Evolutionary conservation across 768 basidiomycete genomes (phyloP), one percentile per base, ranked within the genome.

Genomic region (Serendipita vermifera): DNA sequence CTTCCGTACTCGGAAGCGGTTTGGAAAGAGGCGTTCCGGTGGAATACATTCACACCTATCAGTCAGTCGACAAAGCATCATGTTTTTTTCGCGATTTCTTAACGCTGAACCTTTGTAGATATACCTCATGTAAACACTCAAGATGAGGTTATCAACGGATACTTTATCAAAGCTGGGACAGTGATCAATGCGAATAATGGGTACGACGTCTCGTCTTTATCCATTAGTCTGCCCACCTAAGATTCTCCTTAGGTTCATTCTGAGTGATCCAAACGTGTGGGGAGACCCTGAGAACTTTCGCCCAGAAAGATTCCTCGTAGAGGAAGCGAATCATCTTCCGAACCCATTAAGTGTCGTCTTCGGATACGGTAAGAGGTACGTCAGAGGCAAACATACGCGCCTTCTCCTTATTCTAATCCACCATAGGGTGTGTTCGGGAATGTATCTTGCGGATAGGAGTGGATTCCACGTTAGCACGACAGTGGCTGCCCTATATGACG

Each of bases 1-100:
- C 59, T 63, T 9, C 62, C 62, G 3, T 61, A 63, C 33, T 38
- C 61, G 14, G 27, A 31, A 11, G 62, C 62, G 5, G 22, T 63
- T 13, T 31, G 55, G 5, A 56, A 61, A 27, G 62, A 63, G 38
- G 58, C 57, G 6, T 36, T 63, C 13, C 58, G 62, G 13, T 61
- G 61, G 46, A 33, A 20, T 17, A 60, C 62, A 13, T 39, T 58
- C 31, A 57, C 54, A 7, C 62, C 62, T 4, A 20, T 58, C 20
- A 54, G 60, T 59, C 38, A 4, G 57, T 9, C 1, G 15, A 6
- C 4, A n/a, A n/a, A n/a, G n/a, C n/a, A n/a, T n/a, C n/a, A n/a
- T n/a, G n/a, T 24, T 15, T 33, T 7, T 38, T n/a, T n/a, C n/a
- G n/a, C n/a, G n/a, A n/a, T n/a, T n/a, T n/a, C n/a, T n/a, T n/a